phyloP scores from a whole-genome alignment of 345 rosid genomes.

The Salix dunnii region DNA sequence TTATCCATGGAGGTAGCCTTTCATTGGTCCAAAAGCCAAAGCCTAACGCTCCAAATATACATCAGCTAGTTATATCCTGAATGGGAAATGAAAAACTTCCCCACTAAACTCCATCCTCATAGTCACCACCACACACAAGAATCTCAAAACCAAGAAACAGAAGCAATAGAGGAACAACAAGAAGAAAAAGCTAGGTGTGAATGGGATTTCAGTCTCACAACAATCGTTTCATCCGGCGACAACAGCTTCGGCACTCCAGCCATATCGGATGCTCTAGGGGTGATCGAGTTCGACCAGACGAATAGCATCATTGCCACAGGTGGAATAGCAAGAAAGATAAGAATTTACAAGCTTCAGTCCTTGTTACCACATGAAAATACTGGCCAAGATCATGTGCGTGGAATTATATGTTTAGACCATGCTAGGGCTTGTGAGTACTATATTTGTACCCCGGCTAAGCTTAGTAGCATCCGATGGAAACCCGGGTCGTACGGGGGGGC shows the following conservation, averaged over 20 bases:
- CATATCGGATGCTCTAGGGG: conserved; percentile 66
- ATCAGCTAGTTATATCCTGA: conserved; percentile 28
- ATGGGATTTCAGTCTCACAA: conserved; percentile 61
- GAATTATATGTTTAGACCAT: conserved; percentile 37
- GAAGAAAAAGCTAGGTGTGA: conserved; percentile 41
- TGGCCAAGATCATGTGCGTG: neutral
- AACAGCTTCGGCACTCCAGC: conserved; percentile 22
- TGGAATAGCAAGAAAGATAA: conserved; percentile 79
- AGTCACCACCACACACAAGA: neutral
- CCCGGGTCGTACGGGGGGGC: conserved; percentile 53
- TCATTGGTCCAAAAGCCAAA: conserved; percentile 37
- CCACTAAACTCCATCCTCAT: conserved; percentile 15
- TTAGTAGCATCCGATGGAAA: conserved; percentile 73
- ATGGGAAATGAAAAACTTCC: conserved; percentile 58
- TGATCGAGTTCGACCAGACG: conserved; percentile 65
- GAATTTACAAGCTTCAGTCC: conserved; percentile 51
- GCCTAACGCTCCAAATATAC: conserved; percentile 20
- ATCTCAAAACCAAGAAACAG: neutral
- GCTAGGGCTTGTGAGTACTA: conserved; percentile 45
- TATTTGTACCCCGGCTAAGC: conserved; percentile 87
- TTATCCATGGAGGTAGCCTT: conserved; percentile 33
- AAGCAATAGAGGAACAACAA: neutral
- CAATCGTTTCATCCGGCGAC: conserved; percentile 42
- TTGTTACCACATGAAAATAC: conserved; percentile 20
- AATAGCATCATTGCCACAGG: conserved; percentile 64